These are phyloP conservation scores for Megacollybia marginata DNA, from an alignment of 768 basidiomycete species.

Conservation along the genomic window DNA sequence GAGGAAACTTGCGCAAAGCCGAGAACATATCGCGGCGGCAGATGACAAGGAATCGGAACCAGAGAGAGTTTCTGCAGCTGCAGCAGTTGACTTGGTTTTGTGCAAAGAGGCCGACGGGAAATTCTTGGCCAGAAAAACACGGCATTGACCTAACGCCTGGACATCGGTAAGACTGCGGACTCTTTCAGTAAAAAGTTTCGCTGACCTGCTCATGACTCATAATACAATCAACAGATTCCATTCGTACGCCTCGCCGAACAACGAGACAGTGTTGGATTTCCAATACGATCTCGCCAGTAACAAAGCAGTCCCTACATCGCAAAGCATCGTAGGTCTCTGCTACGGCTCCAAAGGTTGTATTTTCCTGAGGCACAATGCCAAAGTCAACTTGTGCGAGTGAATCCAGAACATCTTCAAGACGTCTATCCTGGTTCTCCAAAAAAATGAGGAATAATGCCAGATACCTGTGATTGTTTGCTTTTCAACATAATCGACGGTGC, in stretches of 20 bases:
- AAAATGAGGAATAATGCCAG: conserved; percentile 5
- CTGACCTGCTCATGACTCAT: conserved; percentile 77
- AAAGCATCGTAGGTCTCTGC: conserved; percentile 68
- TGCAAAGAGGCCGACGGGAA: conserved; percentile 47
- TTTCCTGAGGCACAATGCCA: conserved; percentile 77
- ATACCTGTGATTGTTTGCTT: conserved; percentile 31
- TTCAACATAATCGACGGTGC: conserved; percentile 34
- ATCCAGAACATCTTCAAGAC: conserved; percentile 48
- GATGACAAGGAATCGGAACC: conserved; percentile 26
- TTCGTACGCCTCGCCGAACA: conserved; percentile 47
- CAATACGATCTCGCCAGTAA: conserved; percentile 54
- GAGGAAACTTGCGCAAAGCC: conserved; percentile 52
- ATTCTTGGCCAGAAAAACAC: conserved; percentile 44
- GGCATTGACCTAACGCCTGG: conserved; percentile 77
- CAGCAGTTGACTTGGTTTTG: conserved; percentile 66
- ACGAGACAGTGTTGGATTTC: conserved; percentile 65
- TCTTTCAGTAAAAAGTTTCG: no score
- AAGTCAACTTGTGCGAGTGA: conserved; percentile 41
- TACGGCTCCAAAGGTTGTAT: conserved; percentile 67
- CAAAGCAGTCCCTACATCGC: conserved; percentile 37
- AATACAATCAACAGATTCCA: conserved; percentile 48
- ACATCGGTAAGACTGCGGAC: no score
- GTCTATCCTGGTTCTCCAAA: background rate
- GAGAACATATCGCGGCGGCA: conserved; percentile 72
- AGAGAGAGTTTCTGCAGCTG: conserved; percentile 49